phyloP scores from a whole-genome alignment of 371 early-diverging fungal genomes.

The Lichtheimia ornata region DNA sequence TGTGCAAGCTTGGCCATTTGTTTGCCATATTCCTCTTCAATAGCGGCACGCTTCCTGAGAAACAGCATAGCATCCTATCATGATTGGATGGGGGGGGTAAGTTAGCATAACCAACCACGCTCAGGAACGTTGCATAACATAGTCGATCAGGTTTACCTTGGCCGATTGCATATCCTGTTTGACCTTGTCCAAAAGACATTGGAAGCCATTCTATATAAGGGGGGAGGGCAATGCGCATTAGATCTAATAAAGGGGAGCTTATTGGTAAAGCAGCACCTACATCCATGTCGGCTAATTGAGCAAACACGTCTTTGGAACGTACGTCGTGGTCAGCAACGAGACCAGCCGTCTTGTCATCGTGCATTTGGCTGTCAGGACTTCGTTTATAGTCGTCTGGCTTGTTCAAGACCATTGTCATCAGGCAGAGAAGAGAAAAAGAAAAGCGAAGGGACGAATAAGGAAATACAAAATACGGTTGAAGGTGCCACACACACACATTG shows the following conservation, averaged over 20 bases:
- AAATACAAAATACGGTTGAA: background rate
- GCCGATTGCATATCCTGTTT: constrained; percentile 35
- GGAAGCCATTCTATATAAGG: constrained; percentile 27
- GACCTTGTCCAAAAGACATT: constrained; percentile 35
- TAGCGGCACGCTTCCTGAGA: constrained; percentile 58
- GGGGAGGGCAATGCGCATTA: background rate
- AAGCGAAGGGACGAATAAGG: constrained; percentile 6
- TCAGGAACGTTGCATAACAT: background rate
- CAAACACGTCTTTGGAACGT: constrained; percentile 11
- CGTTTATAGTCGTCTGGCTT: constrained; percentile 20
- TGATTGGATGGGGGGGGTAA: background rate
- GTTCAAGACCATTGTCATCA: constrained; percentile 6
- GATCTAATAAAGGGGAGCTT: background rate
- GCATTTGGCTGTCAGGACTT: constrained; percentile 7
- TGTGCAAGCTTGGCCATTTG: constrained; percentile 54
- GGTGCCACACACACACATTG: no score
- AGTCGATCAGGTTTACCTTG: constrained; percentile 20
- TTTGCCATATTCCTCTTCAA: constrained; percentile 64
- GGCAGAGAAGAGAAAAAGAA: background rate
- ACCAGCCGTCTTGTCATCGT: constrained; percentile 13
- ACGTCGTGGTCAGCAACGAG: constrained; percentile 12
- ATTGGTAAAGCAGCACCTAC: constrained; percentile 12
- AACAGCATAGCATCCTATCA: constrained; percentile 54
- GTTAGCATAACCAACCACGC: no score
- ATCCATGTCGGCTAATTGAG: constrained; percentile 22